Evolutionary conservation across 176 grass and related monocot species (phyloP).

Genomic region (Raddia distichophylla): DNA sequence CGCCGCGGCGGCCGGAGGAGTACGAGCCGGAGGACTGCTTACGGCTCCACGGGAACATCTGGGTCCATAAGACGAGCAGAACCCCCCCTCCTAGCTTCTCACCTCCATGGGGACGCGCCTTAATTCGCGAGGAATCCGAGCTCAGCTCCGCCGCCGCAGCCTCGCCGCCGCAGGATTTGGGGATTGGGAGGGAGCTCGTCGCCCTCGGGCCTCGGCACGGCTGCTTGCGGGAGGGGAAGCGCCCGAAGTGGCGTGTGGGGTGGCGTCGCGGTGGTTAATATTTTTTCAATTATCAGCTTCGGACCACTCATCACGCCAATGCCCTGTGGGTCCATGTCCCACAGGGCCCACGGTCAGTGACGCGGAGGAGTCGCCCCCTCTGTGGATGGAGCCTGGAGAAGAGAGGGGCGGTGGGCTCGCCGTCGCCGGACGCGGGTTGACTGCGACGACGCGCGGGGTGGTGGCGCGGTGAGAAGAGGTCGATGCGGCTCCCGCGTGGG

Average conservation of each 20-base stretch:
- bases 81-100: not conserved
- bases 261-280: constrained; percentile 2
- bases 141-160: constrained; percentile 9
- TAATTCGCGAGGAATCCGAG: constrained; percentile 14
- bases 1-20: constrained; percentile 43
- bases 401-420: not conserved
- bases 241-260: constrained; percentile 33
- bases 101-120: constrained; percentile 29
- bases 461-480: constrained; percentile 25
- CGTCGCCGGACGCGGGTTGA: constrained; percentile 46
- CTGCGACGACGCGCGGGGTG: constrained; percentile 42
- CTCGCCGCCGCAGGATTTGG: constrained; percentile 43
- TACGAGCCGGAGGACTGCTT: constrained; percentile 50
- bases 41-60: constrained; percentile 68
- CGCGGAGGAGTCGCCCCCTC: fast-evolving
- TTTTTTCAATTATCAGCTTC: not conserved
- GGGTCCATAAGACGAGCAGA: constrained; percentile 44
- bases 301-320: not conserved
- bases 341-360: fast-evolving
- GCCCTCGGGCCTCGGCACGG: not conserved
- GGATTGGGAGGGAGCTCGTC: constrained; percentile 32
- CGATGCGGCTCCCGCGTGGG: not conserved
- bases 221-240: constrained; percentile 12
- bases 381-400: not conserved
- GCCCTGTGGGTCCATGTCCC: not conserved